Percentiles rank a stretch among this genome's conserved stretches.
Evolutionary conservation across 2,329 filamentous ascomycete species (phyloP).

Genomic region (Penicillium sumatraense): DNA sequence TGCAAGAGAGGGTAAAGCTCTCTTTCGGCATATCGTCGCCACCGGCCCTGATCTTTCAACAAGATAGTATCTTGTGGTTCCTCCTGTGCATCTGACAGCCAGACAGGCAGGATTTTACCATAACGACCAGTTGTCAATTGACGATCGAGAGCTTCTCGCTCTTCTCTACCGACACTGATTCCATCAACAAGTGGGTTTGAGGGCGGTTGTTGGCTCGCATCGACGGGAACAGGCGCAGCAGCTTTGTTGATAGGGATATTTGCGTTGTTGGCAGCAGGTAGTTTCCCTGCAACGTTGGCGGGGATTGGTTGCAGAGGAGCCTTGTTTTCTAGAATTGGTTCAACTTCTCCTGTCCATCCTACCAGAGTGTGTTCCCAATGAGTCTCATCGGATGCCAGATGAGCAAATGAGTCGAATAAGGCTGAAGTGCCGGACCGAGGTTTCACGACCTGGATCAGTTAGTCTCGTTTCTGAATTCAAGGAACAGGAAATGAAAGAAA

Average conservation of each 20-base stretch:
- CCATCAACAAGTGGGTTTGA: conserved; percentile 68
- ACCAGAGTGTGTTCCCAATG: conserved; percentile 92
- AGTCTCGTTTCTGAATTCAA: too few species aligned
- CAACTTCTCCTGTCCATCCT: conserved; percentile 92
- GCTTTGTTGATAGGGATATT: conserved; percentile 67
- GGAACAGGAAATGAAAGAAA: not conserved
- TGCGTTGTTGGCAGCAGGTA: conserved; percentile 36
- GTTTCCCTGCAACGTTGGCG: conserved; percentile 30
- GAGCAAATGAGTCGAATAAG: conserved; percentile 86
- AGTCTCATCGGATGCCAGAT: conserved; percentile 80
- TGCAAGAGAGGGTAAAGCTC: conserved; percentile 93
- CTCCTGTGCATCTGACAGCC: conserved; percentile 80
- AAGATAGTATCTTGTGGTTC: conserved; percentile 69
- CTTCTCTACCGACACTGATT: conserved; percentile 70
- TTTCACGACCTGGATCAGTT: conserved; percentile 65
- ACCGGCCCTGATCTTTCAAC: conserved; percentile 81
- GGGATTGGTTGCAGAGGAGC: conserved; percentile 36
- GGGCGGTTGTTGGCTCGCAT: conserved; percentile 60
- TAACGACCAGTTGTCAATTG: conserved; percentile 74
- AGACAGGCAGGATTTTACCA: conserved; percentile 83
- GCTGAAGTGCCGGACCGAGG: conserved; percentile 85
- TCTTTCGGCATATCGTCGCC: conserved; percentile 88
- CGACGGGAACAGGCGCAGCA: conserved; percentile 77
- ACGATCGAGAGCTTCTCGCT: conserved; percentile 74
- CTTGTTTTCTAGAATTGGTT: conserved; percentile 44